These are phyloP conservation scores for Blastocladiella britannica DNA, from an alignment of 192 early-diverging fungal species.

Conservation along the genomic window DNA sequence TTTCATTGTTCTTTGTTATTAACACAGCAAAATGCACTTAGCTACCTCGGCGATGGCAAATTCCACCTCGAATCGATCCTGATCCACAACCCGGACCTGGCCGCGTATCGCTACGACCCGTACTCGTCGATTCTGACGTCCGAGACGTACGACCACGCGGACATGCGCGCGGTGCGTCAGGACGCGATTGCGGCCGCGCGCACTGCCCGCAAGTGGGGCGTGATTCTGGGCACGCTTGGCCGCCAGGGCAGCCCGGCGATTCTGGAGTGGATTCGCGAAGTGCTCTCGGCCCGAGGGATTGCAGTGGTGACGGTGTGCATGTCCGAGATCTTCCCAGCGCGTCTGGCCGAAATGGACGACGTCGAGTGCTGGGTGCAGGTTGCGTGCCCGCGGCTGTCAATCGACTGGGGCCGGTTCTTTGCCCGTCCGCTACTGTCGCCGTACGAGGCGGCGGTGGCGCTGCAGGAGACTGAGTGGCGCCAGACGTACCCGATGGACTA, in stretches of 20 bases:
- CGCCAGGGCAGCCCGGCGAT: conserved; percentile 89
- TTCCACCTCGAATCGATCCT: conserved; percentile 98
- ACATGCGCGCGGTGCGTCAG: conserved; percentile 71
- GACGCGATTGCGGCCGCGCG: conserved; percentile 58
- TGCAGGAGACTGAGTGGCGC: conserved; percentile 59
- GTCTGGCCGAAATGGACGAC: conserved; percentile 69
- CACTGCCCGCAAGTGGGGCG: conserved; percentile 56
- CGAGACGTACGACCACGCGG: conserved; percentile 79
- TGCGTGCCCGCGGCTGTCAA: conserved; percentile 85
- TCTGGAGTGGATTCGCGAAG: conserved; percentile 52
- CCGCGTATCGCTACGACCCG: conserved; percentile 86
- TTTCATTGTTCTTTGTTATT: conserved; percentile 14
- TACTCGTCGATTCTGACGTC: conserved; percentile 78
- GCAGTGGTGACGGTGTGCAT: conserved; percentile 54
- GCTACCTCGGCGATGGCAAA: conserved; percentile 74
- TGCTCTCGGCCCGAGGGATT: conserved; percentile 35
- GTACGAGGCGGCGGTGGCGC: conserved; percentile 79
- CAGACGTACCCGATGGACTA: conserved; percentile 95
- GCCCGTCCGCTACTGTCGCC: conserved; percentile 74
- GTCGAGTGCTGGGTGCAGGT: conserved; percentile 86
- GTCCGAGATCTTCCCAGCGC: conserved; percentile 87
- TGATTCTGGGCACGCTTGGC: conserved; percentile 90
- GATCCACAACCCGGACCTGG: conserved; percentile 84
- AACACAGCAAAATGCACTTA: conserved; percentile 4
- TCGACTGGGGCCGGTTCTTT: conserved; percentile 98